Conservation (phyloP, 176 grass and related monocot species). For the Oryza longistaminata region DNA sequence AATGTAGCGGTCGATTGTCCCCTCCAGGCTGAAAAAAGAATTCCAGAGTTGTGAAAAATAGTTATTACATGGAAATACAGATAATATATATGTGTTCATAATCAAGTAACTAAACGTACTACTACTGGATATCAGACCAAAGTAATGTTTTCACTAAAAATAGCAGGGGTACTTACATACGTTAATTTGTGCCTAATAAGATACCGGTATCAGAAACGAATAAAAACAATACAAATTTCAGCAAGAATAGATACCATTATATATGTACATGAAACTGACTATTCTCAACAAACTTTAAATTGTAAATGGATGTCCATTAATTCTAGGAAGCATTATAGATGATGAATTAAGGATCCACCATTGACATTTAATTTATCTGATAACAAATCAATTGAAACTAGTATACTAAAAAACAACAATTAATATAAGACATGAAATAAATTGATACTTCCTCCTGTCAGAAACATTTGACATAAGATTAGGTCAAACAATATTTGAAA, state of each 20-base stretch:
- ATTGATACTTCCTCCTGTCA: too few species aligned
- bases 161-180: neutral
- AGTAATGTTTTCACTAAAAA: neutral
- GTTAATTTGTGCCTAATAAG: neutral
- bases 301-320: neutral
- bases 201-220: too few species aligned
- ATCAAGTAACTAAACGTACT: neutral
- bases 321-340: neutral
- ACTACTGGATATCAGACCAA: too few species aligned
- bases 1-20: conserved; percentile 62
- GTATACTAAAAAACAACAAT: neutral
- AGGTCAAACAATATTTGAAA: too few species aligned
- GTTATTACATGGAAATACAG: neutral
- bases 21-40: conserved; percentile 33
- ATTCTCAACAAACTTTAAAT: neutral
- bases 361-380: neutral
- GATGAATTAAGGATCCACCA: neutral
- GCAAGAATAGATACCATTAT: neutral
- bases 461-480: too few species aligned
- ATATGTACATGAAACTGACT: neutral
- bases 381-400: neutral
- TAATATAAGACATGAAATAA: too few species aligned
- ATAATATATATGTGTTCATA: neutral
- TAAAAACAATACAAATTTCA: neutral
- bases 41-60: neutral